These are phyloP conservation scores for Nadsonia commutata DNA, from an alignment of 1,139 yeast genomes.

Conservation along the genomic window DNA sequence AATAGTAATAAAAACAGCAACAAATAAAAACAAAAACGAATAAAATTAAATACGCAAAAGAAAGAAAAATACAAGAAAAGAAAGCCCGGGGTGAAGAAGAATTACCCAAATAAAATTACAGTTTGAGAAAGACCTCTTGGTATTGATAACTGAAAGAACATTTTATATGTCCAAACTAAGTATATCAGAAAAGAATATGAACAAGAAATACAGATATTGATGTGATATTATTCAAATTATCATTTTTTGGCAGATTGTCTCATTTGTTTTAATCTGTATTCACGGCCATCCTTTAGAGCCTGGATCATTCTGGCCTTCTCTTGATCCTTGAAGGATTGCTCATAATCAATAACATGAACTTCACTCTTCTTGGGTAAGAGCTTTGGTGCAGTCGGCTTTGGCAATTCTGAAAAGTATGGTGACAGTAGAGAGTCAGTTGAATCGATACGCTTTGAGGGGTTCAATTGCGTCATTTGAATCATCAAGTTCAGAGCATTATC, in stretches of 20 bases:
- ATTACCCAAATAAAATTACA: no score
- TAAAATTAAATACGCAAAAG: no score
- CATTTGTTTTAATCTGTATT: neutral
- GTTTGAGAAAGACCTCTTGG: no score
- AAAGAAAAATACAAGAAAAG: no score
- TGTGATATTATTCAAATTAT: no score
- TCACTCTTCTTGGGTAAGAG: conserved; percentile 41
- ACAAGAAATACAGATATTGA: no score
- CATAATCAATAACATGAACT: conserved; percentile 12
- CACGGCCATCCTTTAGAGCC: conserved; percentile 11
- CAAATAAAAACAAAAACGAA: no score
- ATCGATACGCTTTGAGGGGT: conserved; percentile 60
- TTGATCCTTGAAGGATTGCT: conserved; percentile 12
- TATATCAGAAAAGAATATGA: no score
- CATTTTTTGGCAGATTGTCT: conserved; percentile 3
- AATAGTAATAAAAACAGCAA: no score
- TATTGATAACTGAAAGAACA: no score
- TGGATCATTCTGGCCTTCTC: conserved; percentile 15
- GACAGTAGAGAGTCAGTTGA: conserved; percentile 53
- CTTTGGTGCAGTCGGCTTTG: conserved; percentile 62
- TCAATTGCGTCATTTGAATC: conserved; percentile 58
- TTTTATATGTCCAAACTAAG: no score
- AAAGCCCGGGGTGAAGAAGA: no score
- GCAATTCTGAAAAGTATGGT: conserved; percentile 58
- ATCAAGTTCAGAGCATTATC: conserved; percentile 70